Conservation (phyloP, 2,329 filamentous ascomycete species). For the Scedosporium aurantiacum region DNA sequence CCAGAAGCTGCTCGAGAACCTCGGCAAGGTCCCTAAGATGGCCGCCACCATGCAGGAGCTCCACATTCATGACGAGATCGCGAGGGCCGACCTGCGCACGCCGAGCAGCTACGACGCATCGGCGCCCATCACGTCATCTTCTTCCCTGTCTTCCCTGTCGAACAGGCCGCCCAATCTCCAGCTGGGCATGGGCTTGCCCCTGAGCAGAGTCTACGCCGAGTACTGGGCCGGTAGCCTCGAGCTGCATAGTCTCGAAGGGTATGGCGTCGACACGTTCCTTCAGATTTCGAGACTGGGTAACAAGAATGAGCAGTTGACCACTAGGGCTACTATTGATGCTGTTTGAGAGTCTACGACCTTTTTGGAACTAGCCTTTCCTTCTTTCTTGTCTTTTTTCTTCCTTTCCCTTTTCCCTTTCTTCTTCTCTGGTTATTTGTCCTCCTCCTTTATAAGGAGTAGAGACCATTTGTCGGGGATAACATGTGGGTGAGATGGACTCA, state of each 20-base stretch:
- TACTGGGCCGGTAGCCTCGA: slow-evolving; percentile 95
- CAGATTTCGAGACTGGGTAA: slow-evolving; percentile 96
- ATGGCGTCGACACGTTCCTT: slow-evolving; percentile 89
- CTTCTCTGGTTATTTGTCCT: background rate
- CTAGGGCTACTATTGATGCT: slow-evolving; percentile 65
- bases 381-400: background rate
- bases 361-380: background rate
- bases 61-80: slow-evolving; percentile 28
- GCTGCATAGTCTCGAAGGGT: slow-evolving; percentile 86
- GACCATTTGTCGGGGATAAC: background rate
- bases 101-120: slow-evolving; percentile 22
- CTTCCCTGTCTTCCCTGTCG: slow-evolving; percentile 60
- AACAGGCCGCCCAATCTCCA: slow-evolving; percentile 76
- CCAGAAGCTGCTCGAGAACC: slow-evolving; percentile 67
- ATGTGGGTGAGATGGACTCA: background rate
- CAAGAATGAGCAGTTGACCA: slow-evolving; percentile 89
- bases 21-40: slow-evolving; percentile 78
- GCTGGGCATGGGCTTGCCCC: slow-evolving; percentile 83
- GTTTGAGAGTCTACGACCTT: slow-evolving; percentile 34
- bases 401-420: background rate
- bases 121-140: slow-evolving; percentile 18
- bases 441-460: background rate
- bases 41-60: slow-evolving; percentile 90
- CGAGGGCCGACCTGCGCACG: slow-evolving; percentile 28
- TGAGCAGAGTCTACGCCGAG: slow-evolving; percentile 91